These are phyloP conservation scores for Solanum phureja DNA, from an alignment of 257 asterid species.

Conservation along the genomic window DNA sequence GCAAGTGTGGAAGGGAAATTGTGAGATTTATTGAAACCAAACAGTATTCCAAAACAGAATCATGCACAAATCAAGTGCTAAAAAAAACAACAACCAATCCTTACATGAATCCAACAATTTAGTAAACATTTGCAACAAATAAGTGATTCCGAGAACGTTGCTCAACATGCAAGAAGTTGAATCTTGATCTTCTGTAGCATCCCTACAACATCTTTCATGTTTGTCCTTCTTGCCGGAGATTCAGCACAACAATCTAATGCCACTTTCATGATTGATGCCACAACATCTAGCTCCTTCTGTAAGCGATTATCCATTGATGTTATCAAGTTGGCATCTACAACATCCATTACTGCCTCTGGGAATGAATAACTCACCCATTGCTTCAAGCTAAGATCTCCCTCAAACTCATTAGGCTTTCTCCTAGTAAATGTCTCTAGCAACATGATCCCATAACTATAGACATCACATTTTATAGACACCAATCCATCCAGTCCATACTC, in stretches of 20 bases:
- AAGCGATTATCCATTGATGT: neutral
- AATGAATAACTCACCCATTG: neutral
- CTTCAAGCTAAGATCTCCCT: neutral
- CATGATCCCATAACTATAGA: neutral
- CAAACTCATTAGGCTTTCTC: neutral
- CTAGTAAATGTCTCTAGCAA: neutral
- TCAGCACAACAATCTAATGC: neutral
- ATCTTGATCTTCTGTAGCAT: neutral
- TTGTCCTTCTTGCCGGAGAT: neutral
- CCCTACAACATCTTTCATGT: neutral
- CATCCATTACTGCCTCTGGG: neutral
- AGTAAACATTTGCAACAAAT: no score
- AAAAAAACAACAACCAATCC: no score
- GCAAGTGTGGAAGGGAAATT: no score
- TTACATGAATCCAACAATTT: no score
- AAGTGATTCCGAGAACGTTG: no score
- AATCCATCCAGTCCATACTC: neutral
- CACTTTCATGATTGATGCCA: neutral
- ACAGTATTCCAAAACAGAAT: no score
- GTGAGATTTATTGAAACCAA: no score
- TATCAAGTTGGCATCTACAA: neutral
- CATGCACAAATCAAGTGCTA: no score
- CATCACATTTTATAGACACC: neutral
- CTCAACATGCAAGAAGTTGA: neutral
- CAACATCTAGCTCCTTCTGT: rapidly evolving